Conservation (phyloP, 805 yeast genomes). For the Starmerella vaccinii region DNA sequence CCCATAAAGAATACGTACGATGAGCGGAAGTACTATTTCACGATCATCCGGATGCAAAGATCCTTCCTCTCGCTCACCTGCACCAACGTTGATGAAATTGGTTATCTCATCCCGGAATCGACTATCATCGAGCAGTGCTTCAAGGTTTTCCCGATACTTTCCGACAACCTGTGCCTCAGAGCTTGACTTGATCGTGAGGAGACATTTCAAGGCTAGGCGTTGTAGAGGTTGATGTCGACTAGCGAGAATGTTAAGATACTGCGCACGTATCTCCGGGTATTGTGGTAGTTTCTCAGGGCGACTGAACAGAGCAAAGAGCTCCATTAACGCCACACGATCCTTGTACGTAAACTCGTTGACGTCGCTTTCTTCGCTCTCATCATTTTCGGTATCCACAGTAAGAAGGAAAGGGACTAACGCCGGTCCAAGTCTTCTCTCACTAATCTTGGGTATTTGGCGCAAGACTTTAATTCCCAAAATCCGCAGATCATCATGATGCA, state of each 20-base stretch:
- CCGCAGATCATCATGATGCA: conserved; percentile 33
- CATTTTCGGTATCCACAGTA: conserved; percentile 25
- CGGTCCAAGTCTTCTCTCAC: conserved; percentile 48
- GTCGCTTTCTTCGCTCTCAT: conserved; percentile 17
- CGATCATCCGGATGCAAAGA: conserved; percentile 54
- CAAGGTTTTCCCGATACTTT: conserved; percentile 63
- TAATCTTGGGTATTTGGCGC: conserved; percentile 49
- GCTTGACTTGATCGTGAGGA: conserved; percentile 50
- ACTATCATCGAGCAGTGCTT: conserved; percentile 68
- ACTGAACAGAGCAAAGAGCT: conserved; percentile 53
- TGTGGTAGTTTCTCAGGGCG: conserved; percentile 47
- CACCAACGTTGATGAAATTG: conserved; percentile 37
- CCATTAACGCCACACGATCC: conserved; percentile 39
- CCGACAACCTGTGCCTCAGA: conserved; percentile 36
- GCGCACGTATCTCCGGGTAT: conserved; percentile 44
- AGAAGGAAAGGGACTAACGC: conserved; percentile 49
- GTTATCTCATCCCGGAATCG: conserved; percentile 77
- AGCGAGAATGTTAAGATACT: conserved; percentile 48
- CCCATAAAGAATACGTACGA: conserved; percentile 74
- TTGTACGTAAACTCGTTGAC: conserved; percentile 14
- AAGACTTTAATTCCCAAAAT: conserved; percentile 50
- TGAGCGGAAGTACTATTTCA: conserved; percentile 52
- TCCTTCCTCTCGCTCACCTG: conserved; percentile 36
- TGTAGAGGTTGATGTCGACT: conserved; percentile 56
- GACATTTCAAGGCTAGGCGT: conserved; percentile 56